These are phyloP conservation scores for Coemansia sp. DNA, from an alignment of 192 early-diverging fungal genomes.

Conservation along the genomic window DNA sequence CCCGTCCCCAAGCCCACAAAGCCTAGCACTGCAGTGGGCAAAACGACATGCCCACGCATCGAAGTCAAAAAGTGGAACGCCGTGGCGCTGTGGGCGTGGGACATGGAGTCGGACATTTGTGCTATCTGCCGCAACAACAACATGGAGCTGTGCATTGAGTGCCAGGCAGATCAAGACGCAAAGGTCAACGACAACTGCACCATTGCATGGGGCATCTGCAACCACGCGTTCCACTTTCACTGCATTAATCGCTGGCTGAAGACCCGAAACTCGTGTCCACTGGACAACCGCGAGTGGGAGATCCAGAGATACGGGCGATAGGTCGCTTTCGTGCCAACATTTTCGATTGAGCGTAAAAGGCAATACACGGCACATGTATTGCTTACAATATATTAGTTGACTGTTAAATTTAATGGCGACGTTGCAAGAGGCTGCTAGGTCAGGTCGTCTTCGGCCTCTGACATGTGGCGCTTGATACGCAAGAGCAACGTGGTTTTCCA, in stretches of 20 bases:
- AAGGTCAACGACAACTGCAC: conserved; percentile 91
- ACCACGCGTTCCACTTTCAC: conserved; percentile 99
- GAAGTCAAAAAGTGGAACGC: conserved; percentile 99
- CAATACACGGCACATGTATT: background rate
- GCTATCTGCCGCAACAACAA: conserved; percentile 99
- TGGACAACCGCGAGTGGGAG: conserved; percentile 99
- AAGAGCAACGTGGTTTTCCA: conserved; percentile 96
- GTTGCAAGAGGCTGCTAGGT: conserved; percentile 33
- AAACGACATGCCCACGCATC: conserved; percentile 69
- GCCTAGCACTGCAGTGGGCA: background rate
- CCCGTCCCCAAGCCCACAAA: background rate
- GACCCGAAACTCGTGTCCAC: conserved; percentile 91
- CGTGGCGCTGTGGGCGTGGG: conserved; percentile 98
- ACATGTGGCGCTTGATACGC: conserved; percentile 80
- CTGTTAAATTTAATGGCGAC: background rate
- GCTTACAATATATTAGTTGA: no score
- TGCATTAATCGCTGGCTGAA: conserved; percentile 98
- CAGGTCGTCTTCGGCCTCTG: conserved; percentile 60
- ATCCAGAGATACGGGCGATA: conserved; percentile 81
- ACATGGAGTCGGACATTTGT: conserved; percentile 97
- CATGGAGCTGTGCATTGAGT: conserved; percentile 99
- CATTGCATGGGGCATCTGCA: conserved; percentile 95
- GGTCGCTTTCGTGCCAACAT: no score
- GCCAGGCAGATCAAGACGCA: conserved; percentile 95
- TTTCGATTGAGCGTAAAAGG: no score